Conservation (phyloP, 2,329 filamentous ascomycete genomes). For the Microcyclosporella mali region DNA sequence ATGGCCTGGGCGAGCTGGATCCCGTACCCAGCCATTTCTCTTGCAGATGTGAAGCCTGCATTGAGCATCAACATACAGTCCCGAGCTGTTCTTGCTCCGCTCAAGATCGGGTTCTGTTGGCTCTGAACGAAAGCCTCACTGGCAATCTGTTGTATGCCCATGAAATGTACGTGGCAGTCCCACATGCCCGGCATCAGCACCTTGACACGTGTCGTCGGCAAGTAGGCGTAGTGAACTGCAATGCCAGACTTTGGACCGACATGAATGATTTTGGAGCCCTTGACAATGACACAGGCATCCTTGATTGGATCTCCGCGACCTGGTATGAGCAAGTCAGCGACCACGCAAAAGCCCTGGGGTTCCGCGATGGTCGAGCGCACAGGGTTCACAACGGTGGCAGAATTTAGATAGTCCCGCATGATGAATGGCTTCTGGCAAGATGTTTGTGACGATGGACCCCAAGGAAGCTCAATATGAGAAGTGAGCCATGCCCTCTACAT, state of each 20-base stretch:
- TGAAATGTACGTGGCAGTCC: slow-evolving; percentile 49
- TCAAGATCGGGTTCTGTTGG: slow-evolving; percentile 27
- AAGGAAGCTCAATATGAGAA: too few species aligned
- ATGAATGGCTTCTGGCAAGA: too few species aligned
- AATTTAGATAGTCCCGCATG: too few species aligned
- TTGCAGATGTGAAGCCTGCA: slow-evolving; percentile 47
- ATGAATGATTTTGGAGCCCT: slow-evolving; percentile 37
- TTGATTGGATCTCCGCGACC: slow-evolving; percentile 41
- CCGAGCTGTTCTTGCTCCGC: slow-evolving; percentile 38
- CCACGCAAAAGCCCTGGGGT: slow-evolving; percentile 10
- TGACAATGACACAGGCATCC: slow-evolving; percentile 37
- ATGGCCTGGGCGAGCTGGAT: slow-evolving; percentile 42
- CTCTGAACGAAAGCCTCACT: slow-evolving; percentile 19
- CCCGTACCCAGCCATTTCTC: slow-evolving; percentile 46
- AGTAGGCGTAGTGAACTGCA: slow-evolving; percentile 7
- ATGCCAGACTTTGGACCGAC: slow-evolving; percentile 29
- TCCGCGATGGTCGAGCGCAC: not conserved
- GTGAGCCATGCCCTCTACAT: too few species aligned
- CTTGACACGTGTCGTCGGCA: slow-evolving; percentile 33
- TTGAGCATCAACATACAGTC: slow-evolving; percentile 41
- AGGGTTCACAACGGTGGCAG: too few species aligned
- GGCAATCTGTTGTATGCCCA: slow-evolving; percentile 31
- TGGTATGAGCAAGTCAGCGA: slow-evolving; percentile 41
- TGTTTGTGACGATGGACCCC: too few species aligned
- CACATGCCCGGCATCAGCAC: slow-evolving; percentile 49